Evolutionary conservation across 257 asterid genomes (phyloP), one percentile per base, ranked within the genome.

Genomic region (Capsicum rhomboideum): DNA sequence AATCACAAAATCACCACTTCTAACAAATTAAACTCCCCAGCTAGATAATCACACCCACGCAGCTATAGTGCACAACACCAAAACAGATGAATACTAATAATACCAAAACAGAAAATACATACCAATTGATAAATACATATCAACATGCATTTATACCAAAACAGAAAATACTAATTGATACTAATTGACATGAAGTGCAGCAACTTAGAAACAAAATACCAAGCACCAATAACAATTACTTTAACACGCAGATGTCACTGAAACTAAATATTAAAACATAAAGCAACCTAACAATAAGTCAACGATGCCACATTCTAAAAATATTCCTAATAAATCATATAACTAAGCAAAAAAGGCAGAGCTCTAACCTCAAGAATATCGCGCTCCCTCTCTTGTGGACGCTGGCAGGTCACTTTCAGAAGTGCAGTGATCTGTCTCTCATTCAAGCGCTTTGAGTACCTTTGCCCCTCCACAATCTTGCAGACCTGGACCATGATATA

Each of bases 321-420:
- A 28, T 17, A 50, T 50, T 77, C 58, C 82, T 20, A 77, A 20
- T 1, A 34, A 77, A 28, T 18, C 63, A 28, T 16, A 10, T 9
- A 77, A 16, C 16, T 46, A 49, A 28, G 8, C 50, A 20, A 77
- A 50, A 16, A 17, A 54, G 26, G 63, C 16, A 74, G 34, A n/a
- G 59, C 66, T 69, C 28, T 26, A 49, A 97, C 99, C 95, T 89
- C 91, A 78, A 93, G 94, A 68, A 97, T 95, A 87, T 94, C 97
- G 0, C 14, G 23, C 79, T 97, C 99, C 80, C 99, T 90, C 49
- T 95, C 98, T 0, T 87, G 90, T 3, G 99, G 99, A 14, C 99
- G 97, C 90, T 95, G 99, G 91, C 99, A 97, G 4, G 99, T 97
- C 81, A 97, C 99, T 81, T 90, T 95, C 56, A 97, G 94, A 26